phyloP scores from a whole-genome alignment of 805 yeast species.

The Candida vartiovaarae region DNA sequence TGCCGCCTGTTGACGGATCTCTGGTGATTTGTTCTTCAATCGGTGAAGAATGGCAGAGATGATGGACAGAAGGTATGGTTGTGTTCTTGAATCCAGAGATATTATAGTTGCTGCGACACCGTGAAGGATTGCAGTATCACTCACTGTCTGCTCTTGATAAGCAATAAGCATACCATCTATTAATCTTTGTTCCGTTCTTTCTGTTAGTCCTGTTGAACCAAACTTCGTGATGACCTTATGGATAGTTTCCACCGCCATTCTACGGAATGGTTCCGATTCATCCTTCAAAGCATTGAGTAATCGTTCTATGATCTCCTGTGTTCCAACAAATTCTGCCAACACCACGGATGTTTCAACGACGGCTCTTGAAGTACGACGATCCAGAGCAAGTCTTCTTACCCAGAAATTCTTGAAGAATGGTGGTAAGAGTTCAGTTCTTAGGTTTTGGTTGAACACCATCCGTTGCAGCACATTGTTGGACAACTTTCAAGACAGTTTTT shows the following conservation, averaged over 20 bases:
- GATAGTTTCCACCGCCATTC: conserved; percentile 70
- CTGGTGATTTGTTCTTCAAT: conserved; percentile 61
- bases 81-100: conserved; percentile 55
- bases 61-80: conserved; percentile 67
- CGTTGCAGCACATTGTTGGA: conserved; percentile 59
- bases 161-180: conserved; percentile 78
- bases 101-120: conserved; percentile 59
- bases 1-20: conserved; percentile 77
- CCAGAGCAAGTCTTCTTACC: conserved; percentile 76
- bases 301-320: conserved; percentile 48
- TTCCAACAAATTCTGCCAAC: conserved; percentile 63
- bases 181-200: conserved; percentile 51
- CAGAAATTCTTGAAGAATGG: conserved; percentile 69
- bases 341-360: conserved; percentile 69
- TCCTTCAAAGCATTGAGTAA: conserved; percentile 62
- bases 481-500: conserved; percentile 58
- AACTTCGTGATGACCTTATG: conserved; percentile 42
- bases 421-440: conserved; percentile 45
- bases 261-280: conserved; percentile 72
- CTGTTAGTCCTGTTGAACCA: conserved; percentile 56
- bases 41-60: conserved; percentile 67
- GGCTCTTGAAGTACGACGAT: conserved; percentile 44
- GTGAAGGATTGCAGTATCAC: conserved; percentile 47
- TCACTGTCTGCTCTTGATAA: conserved; percentile 67
- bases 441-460: conserved; percentile 44